These are phyloP conservation scores for Pyronema domesticum DNA, from an alignment of 495 filamentous ascomycete species.

Conservation along the genomic window DNA sequence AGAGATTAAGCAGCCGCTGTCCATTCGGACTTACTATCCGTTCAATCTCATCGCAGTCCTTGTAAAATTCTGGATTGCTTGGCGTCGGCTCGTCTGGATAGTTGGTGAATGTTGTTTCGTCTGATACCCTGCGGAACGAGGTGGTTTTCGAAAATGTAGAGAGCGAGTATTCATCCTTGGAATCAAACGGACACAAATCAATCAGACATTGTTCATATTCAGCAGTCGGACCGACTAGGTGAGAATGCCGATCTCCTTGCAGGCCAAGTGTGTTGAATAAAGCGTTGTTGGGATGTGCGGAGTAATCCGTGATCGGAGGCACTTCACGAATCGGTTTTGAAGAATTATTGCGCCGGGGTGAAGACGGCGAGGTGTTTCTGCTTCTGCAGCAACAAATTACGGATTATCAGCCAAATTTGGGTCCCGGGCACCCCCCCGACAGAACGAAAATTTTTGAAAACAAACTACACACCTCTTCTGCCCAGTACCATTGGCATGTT, in stretches of 20 bases:
- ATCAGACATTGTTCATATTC: slow-evolving; percentile 58
- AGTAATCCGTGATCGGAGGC: slow-evolving; percentile 18
- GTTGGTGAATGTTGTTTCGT: slow-evolving; percentile 70
- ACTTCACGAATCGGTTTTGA: slow-evolving; percentile 1
- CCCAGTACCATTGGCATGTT: neutral
- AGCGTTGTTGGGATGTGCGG: slow-evolving; percentile 30
- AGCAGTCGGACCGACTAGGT: slow-evolving; percentile 50
- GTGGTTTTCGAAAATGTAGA: slow-evolving; percentile 32
- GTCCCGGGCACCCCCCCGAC: too few relatives aligned
- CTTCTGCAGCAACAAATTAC: neutral
- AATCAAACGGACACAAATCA: slow-evolving; percentile 52
- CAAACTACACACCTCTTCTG: neutral
- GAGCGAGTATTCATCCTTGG: slow-evolving; percentile 50
- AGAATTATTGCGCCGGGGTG: neutral
- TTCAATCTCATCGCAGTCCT: slow-evolving; percentile 65
- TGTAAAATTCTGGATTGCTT: slow-evolving; percentile 39
- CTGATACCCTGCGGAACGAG: slow-evolving; percentile 61
- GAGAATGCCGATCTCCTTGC: slow-evolving; percentile 42
- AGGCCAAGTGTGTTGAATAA: slow-evolving; percentile 48
- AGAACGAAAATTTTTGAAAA: neutral
- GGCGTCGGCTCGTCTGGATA: slow-evolving; percentile 41
- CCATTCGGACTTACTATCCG: slow-evolving; percentile 67
- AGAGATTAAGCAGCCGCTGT: slow-evolving; percentile 62
- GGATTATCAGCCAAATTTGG: neutral
- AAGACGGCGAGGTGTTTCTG: neutral